Percentiles rank a stretch among this genome's conserved stretches.
phyloP scores from a whole-genome alignment of 352 stramenopile genomes.

The Phytophthora pinifolia region DNA sequence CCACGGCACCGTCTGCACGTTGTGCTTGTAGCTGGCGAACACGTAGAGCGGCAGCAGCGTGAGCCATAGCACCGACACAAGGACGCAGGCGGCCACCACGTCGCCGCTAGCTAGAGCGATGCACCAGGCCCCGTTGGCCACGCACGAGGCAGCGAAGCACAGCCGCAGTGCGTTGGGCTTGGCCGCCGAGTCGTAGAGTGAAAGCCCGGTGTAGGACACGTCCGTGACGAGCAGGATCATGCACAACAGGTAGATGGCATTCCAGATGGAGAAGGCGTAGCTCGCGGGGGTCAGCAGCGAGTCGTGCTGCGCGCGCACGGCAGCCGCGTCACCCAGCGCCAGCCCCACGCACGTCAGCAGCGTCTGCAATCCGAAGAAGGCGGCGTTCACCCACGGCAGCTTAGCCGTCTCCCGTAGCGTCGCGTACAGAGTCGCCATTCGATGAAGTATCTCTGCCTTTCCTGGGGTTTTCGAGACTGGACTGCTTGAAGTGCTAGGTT shows the following conservation, averaged over 20 bases:
- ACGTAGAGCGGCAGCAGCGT: constrained; percentile 65
- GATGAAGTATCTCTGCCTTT: constrained; percentile 2
- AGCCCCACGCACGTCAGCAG: constrained; percentile 47
- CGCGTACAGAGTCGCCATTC: constrained; percentile 12
- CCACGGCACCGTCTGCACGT: constrained; percentile 47
- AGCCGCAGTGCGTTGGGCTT: constrained; percentile 48
- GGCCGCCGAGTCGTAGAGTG: constrained; percentile 47
- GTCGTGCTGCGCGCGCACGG: constrained; percentile 35
- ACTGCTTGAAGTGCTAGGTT: constrained; percentile 23
- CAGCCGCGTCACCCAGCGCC: constrained; percentile 20
- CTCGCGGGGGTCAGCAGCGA: constrained; percentile 55
- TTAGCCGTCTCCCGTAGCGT: constrained; percentile 15
- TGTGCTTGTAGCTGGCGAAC: constrained; percentile 54
- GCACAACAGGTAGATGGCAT: constrained; percentile 62
- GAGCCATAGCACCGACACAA: constrained; percentile 62
- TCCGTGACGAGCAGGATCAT: constrained; percentile 58
- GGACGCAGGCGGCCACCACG: constrained; percentile 39
- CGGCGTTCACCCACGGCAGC: constrained; percentile 55
- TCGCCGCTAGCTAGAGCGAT: constrained; percentile 47
- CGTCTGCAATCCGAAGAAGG: constrained; percentile 53
- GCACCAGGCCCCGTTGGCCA: constrained; percentile 54
- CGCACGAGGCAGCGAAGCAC: constrained; percentile 55
- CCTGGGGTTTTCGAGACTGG: constrained; percentile 24
- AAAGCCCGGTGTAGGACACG: constrained; percentile 45
- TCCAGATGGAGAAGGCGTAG: constrained; percentile 70